Base-by-base conservation (phyloP, 768 basidiomycete species). In the Leccinellum albellum region DNA sequence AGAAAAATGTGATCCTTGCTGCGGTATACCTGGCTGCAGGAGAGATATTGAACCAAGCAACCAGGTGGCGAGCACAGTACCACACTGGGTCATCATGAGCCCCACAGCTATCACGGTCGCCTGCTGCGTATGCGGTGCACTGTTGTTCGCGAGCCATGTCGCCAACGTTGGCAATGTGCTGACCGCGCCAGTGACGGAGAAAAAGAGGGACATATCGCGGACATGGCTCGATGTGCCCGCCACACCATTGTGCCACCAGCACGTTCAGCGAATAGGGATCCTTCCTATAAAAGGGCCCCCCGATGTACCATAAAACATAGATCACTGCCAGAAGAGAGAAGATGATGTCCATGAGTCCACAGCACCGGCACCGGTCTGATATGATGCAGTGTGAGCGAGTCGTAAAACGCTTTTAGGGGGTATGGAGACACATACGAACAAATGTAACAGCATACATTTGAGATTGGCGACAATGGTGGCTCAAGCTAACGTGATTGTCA, bases 391-490 rank as follows among this genome's bases (percentile, higher is more conserved):
- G 23, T 40, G n/a, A 40, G 37, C 37, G 15, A 46, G 9, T 23
- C 6, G 21, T 24, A n/a, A 45, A 24, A 24, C 13, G 0, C 45
- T 23, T 4, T 21, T 23, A n/a, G n/a, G n/a, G 21, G 13, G n/a
- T 35, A 23, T 2, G 10, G 1, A 50, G 31, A 32, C 0, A 50
- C 49, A 12, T 31, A 77, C 80, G 4, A 37, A 29, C 31, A 44
- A 35, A 60, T 1, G 51, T 8, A 2, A 49, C 37, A 21, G 40
- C 56, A 20, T 49, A 58, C 7, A 86, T 29, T 86, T 86, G 3
- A 88, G 78, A 9, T 78, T 73, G 32, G 81, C 74, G 6, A 91
- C 82, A 70, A 92, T 88, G 6, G 85, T 84, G 89, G 89, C 7
- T 82, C 74, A 92, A 92, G 65, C 89, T 83, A 35, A 53, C 61